Evolutionary conservation across 164 flowering plant genomes (phyloP).

Genomic region (Buxus sempervirens): DNA sequence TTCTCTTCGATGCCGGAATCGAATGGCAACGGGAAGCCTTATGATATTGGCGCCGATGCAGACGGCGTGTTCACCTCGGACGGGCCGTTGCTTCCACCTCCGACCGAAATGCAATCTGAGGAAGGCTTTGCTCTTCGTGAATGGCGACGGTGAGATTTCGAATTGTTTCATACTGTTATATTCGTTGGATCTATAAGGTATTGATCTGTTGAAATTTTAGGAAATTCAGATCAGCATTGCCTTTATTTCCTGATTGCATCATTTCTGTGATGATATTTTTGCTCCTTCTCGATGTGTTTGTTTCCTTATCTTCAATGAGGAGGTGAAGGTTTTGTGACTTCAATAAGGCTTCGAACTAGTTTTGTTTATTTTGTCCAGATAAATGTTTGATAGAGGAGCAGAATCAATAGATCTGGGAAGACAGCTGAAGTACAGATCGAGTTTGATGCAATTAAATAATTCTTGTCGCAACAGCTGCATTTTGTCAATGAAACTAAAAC

Average conservation of each 20-base stretch:
- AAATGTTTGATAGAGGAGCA: neutral
- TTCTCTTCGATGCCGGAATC: constrained; percentile 31
- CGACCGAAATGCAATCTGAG: constrained; percentile 69
- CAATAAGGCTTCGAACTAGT: neutral
- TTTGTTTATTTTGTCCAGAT: neutral
- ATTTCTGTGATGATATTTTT: neutral
- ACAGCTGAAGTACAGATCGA: neutral
- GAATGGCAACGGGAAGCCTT: constrained; percentile 58
- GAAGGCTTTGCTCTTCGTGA: constrained; percentile 83
- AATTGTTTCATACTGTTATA: neutral
- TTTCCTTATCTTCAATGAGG: neutral
- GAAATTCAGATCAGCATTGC: neutral
- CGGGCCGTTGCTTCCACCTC: constrained; percentile 90
- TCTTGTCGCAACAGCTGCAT: neutral
- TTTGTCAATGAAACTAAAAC: neutral
- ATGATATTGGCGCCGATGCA: constrained; percentile 29
- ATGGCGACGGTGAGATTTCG: constrained; percentile 73
- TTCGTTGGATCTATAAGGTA: constrained; percentile 5
- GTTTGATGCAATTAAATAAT: no score
- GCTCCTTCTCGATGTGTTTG: neutral
- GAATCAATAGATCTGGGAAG: neutral
- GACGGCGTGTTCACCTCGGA: constrained; percentile 60
- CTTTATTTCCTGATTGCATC: constrained; percentile 2
- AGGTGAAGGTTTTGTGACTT: neutral
- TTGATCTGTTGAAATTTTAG: constrained; percentile 1